Base-by-base conservation (phyloP, 2,329 filamentous ascomycete species). In the Paecilomyces sp. region DNA sequence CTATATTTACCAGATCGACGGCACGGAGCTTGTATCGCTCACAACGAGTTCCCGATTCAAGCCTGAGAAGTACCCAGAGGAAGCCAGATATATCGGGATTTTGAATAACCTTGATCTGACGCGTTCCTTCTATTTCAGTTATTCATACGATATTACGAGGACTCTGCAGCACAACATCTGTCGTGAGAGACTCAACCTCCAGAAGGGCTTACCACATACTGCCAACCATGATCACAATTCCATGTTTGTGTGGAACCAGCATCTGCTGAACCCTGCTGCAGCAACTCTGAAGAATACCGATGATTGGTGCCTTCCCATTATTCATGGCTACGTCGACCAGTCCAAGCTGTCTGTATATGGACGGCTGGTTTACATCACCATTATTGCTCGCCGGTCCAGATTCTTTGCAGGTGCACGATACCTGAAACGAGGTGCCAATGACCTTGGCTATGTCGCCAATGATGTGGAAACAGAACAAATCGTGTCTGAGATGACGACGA, bases 381-480 rank as follows among this genome's bases (percentile, higher is more conserved):
- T 99, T 57, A 96, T 99, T 68, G 95, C 94, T 2, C 83, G 94
- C 59, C 86, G 94, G 33, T 99, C 94, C 15, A 85, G 94, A 8
- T 91, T 91, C 74, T 99, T 97, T 74, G 94, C 94, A 2, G 94
- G 94, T 30, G 94, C 94, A 41, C 84, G 94, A 3, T 99, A 97
- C 66, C 77, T 99, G 57, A 99, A 99, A 75, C 87, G 94, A 60
- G 94, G 94, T 33, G 90, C 92, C 55, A 99, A 99, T 69, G 94
- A 99, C 72, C 74, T 92, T 59, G 93, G 94, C 13, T 96, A 96
- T 71, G 94, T 99, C 58, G 95, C 94, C 57, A 99, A 99, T 70
- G 95, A 99, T 74, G 94, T 99, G 25, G 95, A 99, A 76, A 97
- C 94, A 0, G 94, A 99, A 75, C 94, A 99, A 73, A 97, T 99